Evolutionary conservation across 1,284 basidiomycete genomes (phyloP), one percentile per base, ranked within the genome.

Genomic region (Spongispora temasekensis): DNA sequence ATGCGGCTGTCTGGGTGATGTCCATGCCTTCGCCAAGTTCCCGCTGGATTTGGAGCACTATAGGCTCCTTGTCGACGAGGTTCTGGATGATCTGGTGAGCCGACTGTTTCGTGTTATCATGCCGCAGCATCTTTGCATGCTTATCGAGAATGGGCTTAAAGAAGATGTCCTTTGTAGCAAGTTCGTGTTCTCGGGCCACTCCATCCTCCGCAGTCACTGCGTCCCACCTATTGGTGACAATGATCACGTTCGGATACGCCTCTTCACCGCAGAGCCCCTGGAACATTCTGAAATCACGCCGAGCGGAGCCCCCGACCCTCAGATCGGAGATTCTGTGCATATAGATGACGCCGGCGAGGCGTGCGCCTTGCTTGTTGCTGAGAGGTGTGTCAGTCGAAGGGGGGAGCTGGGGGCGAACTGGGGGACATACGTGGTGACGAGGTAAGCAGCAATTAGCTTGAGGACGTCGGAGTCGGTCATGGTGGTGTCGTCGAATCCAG

Each of bases 201-300:
- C 72, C 76, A 25, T 73, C 68, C 30, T 75, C 73, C 55, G 64
- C 65, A 48, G 73, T 68, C 51, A 79, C 73, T 57, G 75, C 64
- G 55, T 74, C 74, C 83, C 83, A 85, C 80, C 81, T 83, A 58
- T 77, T 83, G 19, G 83, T 84, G 56, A 78, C 75, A 61, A 85
- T 75, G 42, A 79, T 67, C 51, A 84, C 81, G 60, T 80, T 83
- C 34, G 74, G 69, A 55, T 85, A 75, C 0, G 81, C 76, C 6
- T 72, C 71, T 58, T 82, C 79, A 5, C 83, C 83, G 60, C 84
- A 85, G 23, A 85, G 74, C 64, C 77, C 77, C 42, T 80, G 73
- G 71, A 85, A 83, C 73, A 84, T 77, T 57, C 73, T 73, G 60
- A 84, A 80, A 67, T 81, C 84, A 37, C 80, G 78, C n/a, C 75